A percentile compares a stretch with the other conserved stretches of the same genome.
Evolutionary conservation across 176 grass and related monocot species (phyloP).

Genomic region (Musa beccarii): DNA sequence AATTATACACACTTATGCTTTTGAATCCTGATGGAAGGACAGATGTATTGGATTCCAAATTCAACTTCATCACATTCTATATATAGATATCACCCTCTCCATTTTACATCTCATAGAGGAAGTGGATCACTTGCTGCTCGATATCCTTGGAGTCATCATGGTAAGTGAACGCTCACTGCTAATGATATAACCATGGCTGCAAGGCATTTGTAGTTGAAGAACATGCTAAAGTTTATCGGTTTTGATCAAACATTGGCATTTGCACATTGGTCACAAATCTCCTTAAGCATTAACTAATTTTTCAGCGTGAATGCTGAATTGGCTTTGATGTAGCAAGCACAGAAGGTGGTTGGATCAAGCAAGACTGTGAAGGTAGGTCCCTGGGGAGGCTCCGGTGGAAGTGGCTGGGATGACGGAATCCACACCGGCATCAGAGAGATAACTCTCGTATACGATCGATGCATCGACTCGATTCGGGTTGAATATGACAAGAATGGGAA

Average conservation of each 20-base stretch:
- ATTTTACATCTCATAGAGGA: not conserved
- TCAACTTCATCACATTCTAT: not conserved
- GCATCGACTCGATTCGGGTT: conserved; percentile 22
- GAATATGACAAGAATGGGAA: conserved; percentile 28
- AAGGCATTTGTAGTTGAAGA: no score
- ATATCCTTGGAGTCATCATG: no score
- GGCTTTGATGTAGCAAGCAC: not conserved
- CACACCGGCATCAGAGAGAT: conserved; percentile 28
- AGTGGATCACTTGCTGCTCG: not conserved
- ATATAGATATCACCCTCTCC: not conserved
- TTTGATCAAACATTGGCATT: no score
- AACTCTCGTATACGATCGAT: conserved; percentile 18
- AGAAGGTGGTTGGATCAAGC: conserved; percentile 29
- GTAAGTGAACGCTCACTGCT: no score
- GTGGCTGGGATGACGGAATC: conserved; percentile 31
- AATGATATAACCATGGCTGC: no score
- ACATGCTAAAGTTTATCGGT: no score
- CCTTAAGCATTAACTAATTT: no score
- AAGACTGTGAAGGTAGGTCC: conserved; percentile 30
- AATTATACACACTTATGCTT: no score
- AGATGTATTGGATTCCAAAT: not conserved
- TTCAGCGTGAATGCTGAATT: no score
- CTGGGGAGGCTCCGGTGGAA: conserved; percentile 34
- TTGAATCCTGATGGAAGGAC: not conserved
- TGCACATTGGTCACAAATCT: no score